Percentiles rank a stretch among this genome's conserved stretches.
Evolutionary conservation across 768 basidiomycete genomes (phyloP).

Genomic region (Ramaria sp.): DNA sequence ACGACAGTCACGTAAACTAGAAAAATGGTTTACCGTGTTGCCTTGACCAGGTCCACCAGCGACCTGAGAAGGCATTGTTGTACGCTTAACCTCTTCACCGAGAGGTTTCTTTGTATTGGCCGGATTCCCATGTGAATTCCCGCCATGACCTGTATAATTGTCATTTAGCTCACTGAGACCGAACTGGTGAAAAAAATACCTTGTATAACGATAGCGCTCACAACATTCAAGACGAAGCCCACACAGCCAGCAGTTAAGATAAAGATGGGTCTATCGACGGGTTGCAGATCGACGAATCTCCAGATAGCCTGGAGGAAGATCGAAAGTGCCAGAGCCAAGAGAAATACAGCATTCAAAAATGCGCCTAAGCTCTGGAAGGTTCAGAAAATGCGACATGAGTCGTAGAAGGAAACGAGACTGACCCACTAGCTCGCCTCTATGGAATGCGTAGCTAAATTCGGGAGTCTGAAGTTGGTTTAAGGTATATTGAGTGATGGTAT

Average conservation of each 20-base stretch:
- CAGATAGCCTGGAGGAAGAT: constrained; percentile 44
- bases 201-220: constrained; percentile 39
- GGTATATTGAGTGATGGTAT: background rate
- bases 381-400: background rate
- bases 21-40: too few relatives aligned
- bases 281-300: constrained; percentile 38
- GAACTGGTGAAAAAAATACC: constrained; percentile 24
- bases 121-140: too few relatives aligned
- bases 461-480: background rate
- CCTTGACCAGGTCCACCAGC: too few relatives aligned
- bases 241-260: constrained; percentile 39
- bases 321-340: constrained; percentile 40
- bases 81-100: too few relatives aligned
- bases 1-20: too few relatives aligned
- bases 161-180: too few relatives aligned
- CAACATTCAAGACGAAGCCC: constrained; percentile 36
- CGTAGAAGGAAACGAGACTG: background rate
- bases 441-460: background rate
- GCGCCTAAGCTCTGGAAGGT: constrained; percentile 26
- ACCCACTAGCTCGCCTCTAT: background rate
- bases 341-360: constrained; percentile 45
- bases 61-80: too few relatives aligned
- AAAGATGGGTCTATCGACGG: constrained; percentile 30
- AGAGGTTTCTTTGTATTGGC: too few relatives aligned
- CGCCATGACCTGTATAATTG: too few relatives aligned